A percentile compares a stretch with the other conserved stretches of the same genome.
Conservation (phyloP, 2,329 filamentous ascomycete genomes). For the Aspergillus novoparasiticus region DNA sequence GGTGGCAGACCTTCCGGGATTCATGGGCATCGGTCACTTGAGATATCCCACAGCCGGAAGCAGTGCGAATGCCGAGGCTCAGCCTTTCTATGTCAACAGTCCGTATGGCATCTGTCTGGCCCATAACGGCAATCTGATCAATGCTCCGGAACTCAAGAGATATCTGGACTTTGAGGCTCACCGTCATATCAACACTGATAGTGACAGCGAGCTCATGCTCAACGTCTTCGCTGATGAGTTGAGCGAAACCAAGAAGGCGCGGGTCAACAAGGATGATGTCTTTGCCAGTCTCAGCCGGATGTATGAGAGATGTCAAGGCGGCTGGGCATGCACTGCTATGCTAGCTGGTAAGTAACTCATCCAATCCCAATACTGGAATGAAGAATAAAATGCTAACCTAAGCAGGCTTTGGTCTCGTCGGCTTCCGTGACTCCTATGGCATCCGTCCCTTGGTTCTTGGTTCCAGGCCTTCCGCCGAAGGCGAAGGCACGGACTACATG, state of each 20-base stretch:
- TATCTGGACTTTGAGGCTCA: constrained; percentile 78
- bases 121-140: constrained; percentile 89
- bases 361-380: not conserved
- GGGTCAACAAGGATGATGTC: constrained; percentile 76
- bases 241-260: constrained; percentile 76
- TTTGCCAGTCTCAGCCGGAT: constrained; percentile 72
- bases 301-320: constrained; percentile 73
- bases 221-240: constrained; percentile 86
- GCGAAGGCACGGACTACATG: constrained; percentile 77
- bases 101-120: constrained; percentile 81
- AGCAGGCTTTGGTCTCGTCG: constrained; percentile 73
- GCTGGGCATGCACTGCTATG: constrained; percentile 80
- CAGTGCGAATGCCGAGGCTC: constrained; percentile 79
- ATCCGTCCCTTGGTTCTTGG: constrained; percentile 83
- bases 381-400: constrained; percentile 19
- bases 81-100: constrained; percentile 90
- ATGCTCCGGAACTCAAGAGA: constrained; percentile 68
- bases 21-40: constrained; percentile 83
- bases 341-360: constrained; percentile 60
- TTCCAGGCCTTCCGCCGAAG: constrained; percentile 67
- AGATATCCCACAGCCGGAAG: constrained; percentile 89
- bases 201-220: constrained; percentile 82
- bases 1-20: constrained; percentile 74
- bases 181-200: constrained; percentile 87
- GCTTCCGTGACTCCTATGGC: constrained; percentile 77